Percentiles rank a stretch among this genome's conserved stretches.
phyloP scores from a whole-genome alignment of 352 stramenopile genomes.

The Globisporangium emineosum region DNA sequence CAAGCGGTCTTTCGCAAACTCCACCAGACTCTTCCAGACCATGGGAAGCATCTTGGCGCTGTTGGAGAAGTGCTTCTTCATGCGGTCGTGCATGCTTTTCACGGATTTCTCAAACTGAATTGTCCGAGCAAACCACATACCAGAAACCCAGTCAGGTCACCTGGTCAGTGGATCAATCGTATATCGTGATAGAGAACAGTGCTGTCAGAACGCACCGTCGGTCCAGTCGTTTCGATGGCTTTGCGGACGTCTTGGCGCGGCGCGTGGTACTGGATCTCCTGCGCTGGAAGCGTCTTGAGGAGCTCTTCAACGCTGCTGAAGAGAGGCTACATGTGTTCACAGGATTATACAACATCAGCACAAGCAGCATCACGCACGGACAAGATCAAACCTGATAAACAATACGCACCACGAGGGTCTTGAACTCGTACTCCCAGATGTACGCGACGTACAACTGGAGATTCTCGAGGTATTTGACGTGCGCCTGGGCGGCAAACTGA shows the following conservation, averaged over 20 bases:
- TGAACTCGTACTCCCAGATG: constrained; percentile 72
- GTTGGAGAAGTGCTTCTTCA: constrained; percentile 69
- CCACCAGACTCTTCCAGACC: constrained; percentile 52
- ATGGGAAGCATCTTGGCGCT: constrained; percentile 49
- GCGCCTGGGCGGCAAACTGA: constrained; percentile 47
- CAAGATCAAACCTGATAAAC: background rate
- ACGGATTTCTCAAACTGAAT: constrained; percentile 64
- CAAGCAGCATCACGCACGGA: background rate
- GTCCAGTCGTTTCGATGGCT: constrained; percentile 36
- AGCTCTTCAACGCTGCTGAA: constrained; percentile 55
- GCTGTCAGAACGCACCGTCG: constrained; percentile 27
- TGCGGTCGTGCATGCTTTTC: constrained; percentile 60
- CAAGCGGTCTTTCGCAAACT: constrained; percentile 37
- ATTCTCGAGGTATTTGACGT: constrained; percentile 40
- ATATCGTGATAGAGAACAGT: background rate
- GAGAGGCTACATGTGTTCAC: constrained; percentile 26
- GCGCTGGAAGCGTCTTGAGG: constrained; percentile 45
- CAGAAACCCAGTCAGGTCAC: background rate
- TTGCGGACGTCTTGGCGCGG: constrained; percentile 57
- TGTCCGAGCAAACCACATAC: background rate
- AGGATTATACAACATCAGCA: background rate
- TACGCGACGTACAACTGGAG: constrained; percentile 48
- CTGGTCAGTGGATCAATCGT: constrained; percentile 10
- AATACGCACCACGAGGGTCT: constrained; percentile 41
- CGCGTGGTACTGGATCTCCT: constrained; percentile 69